These are phyloP conservation scores for Medicago ruthenica DNA, from an alignment of 306 rosid genomes.

Conservation along the genomic window DNA sequence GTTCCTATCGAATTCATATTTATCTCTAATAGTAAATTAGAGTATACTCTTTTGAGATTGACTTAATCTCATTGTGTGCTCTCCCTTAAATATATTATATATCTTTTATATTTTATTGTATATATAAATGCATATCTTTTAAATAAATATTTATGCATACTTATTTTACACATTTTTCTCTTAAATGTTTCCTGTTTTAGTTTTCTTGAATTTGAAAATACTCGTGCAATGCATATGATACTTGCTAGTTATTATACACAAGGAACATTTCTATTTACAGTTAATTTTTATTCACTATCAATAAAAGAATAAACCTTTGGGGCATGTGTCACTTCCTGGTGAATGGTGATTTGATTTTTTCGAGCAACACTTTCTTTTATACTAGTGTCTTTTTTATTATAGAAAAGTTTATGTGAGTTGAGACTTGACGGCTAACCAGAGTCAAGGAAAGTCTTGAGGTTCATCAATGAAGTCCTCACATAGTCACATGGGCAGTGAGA, in stretches of 20 bases:
- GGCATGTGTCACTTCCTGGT: background rate
- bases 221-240: background rate
- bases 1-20: background rate
- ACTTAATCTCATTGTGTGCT: background rate
- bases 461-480: background rate
- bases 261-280: background rate
- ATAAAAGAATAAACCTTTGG: background rate
- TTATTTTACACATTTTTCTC: background rate
- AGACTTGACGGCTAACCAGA: background rate
- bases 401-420: background rate
- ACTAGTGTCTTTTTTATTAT: background rate
- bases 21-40: background rate
- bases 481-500: background rate
- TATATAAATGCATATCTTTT: background rate
- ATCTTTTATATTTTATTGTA: background rate
- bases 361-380: background rate
- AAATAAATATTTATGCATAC: conserved; percentile 10
- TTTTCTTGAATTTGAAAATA: too few relatives aligned
- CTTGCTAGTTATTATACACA: background rate
- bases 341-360: background rate
- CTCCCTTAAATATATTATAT: background rate
- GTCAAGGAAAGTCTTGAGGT: background rate
- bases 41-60: conserved; percentile 10
- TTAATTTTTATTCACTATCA: background rate
- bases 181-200: background rate